Evolutionary conservation across 495 filamentous ascomycete species (phyloP), one percentile per base, ranked within the genome.

Genomic region (Astrothelium macrocarpum): DNA sequence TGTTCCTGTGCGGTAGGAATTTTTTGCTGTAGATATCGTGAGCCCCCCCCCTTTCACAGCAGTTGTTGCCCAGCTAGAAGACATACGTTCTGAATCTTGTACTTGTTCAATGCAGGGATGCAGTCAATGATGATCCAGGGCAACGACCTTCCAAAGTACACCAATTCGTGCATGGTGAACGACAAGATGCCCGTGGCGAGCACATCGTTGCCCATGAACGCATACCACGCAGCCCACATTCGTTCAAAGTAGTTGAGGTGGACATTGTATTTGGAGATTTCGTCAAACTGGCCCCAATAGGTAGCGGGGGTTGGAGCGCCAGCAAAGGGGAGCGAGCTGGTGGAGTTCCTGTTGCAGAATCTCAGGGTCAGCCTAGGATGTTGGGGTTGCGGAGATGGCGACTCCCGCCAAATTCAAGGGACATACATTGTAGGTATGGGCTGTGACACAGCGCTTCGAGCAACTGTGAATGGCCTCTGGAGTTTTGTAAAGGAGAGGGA

Each of bases 151-250:
- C 93, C 94, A 71, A 97, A 97, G 79, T 97, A 97, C 64, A 97
- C 84, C 25, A 86, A 26, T 75, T 97, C 93, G 76, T 97, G 93
- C 87, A 97, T 93, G 62, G 87, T 73, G 75, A 97, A 97, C 59
- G 90, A 95, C 89, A 97, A 88, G 78, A 97, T 92, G 42, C 92
- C 93, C 16, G 93, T 97, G 59, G 93, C 93, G 39, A 97, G 86
- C 56, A 88, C 85, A 81, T 97, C 93, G 71, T 97, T 97, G 71
- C 92, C 89, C 90, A 97, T 95, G 84, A 87, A 97, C n/a, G 91
- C 84, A 74, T 97, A 97, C 93, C 93, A 90, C 72, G 93, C 90
- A 28, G 90, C 88, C 93, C 93, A 97, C 60, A 95, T 76, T 59
- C 85, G 81, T 78, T 97, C 93, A 68, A 85, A 79, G 59, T 89